A percentile compares a stretch with the other conserved stretches of the same genome.
phyloP scores from a whole-genome alignment of 441 rosid genomes.

The Mallotus repandus region DNA sequence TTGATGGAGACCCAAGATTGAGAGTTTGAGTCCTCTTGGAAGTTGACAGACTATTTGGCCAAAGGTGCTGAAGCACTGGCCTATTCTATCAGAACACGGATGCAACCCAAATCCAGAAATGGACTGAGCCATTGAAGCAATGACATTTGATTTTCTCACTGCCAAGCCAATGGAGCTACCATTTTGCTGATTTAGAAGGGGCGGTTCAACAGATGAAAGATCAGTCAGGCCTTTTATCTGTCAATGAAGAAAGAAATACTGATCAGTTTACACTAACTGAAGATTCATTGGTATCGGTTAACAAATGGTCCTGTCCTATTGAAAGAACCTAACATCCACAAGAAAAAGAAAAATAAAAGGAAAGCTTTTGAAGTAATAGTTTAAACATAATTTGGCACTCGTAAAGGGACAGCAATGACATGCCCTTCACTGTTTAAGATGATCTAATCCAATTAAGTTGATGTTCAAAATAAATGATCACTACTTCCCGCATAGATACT shows the following conservation, averaged over 20 bases:
- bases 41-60: constrained; percentile 65
- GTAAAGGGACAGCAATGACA: not conserved
- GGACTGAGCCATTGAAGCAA: constrained; percentile 65
- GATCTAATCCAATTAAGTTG: not conserved
- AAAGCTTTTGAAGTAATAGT: not conserved
- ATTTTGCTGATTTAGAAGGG: constrained; percentile 51
- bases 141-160: constrained; percentile 52
- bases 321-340: constrained; percentile 15
- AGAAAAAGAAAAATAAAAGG: not conserved
- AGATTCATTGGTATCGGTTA: not conserved
- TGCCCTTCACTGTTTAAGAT: not conserved
- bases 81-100: constrained; percentile 26
- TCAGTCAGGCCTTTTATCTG: constrained; percentile 63
- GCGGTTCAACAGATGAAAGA: constrained; percentile 63
- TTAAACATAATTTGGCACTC: not conserved
- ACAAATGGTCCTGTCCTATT: not conserved
- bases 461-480: not conserved
- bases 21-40: constrained; percentile 51
- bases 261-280: not conserved
- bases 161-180: constrained; percentile 66
- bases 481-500: not conserved
- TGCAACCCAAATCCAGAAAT: constrained; percentile 41
- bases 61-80: constrained; percentile 55
- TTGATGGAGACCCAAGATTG: constrained; percentile 61
- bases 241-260: constrained; percentile 15